These are phyloP conservation scores for Tilletiopsis washingtonensis DNA, from an alignment of 1,284 basidiomycete species.

Conservation along the genomic window DNA sequence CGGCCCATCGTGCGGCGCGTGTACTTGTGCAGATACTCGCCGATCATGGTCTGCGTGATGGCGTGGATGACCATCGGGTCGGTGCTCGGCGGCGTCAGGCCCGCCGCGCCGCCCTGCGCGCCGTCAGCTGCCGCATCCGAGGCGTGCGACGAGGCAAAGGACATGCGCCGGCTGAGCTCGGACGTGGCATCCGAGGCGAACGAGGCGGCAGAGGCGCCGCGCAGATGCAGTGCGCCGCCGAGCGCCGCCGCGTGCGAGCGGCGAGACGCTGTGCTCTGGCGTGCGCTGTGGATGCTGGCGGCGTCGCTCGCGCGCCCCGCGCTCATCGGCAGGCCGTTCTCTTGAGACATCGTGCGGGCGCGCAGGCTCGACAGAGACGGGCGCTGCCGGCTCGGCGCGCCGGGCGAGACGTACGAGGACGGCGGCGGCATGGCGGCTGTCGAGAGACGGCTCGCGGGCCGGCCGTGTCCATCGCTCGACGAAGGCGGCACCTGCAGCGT, in stretches of 20 bases:
- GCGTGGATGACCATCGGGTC: conserved; percentile 61
- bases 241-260: no score
- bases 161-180: conserved; percentile 26
- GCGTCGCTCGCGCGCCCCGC: no score
- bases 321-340: no score
- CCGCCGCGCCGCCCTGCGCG: conserved; percentile 14
- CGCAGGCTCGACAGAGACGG: no score
- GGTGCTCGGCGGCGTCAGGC: conserved; percentile 11
- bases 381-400: no score
- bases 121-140: conserved; percentile 19
- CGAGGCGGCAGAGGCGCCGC: conserved; percentile 22
- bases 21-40: conserved; percentile 97
- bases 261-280: no score
- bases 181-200: conserved; percentile 39
- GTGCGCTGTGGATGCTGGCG: no score
- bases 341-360: no score
- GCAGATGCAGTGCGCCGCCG: background rate
- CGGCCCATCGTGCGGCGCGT: conserved; percentile 75
- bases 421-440: background rate
- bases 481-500: conserved; percentile 8
- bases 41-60: conserved; percentile 99
- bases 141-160: conserved; percentile 22
- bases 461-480: no score
- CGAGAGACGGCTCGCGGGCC: background rate
- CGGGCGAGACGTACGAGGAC: no score